These are phyloP conservation scores for Xylaria sp. DNA, from an alignment of 2,329 filamentous ascomycete species.

Conservation along the genomic window DNA sequence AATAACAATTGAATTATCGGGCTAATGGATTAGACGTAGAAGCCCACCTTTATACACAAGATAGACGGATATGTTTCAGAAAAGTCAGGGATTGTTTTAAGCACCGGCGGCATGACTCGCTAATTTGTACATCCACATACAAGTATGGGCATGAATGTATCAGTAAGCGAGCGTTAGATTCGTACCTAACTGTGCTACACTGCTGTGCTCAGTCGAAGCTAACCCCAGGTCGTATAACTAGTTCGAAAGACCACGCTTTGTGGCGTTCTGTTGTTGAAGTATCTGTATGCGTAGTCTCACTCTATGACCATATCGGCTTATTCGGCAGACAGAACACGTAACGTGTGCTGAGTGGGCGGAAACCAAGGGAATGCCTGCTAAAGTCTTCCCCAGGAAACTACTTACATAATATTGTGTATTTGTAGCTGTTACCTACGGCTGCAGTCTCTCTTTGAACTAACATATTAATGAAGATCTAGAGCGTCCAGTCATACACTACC, in stretches of 20 bases:
- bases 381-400: not conserved
- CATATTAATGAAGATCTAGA: too few relatives aligned
- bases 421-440: too few relatives aligned
- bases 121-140: too few relatives aligned
- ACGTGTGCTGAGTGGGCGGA: too few relatives aligned
- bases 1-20: too few relatives aligned
- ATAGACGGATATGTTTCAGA: not conserved
- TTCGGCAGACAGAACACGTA: slow-evolving; percentile 6
- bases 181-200: too few relatives aligned
- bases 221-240: too few relatives aligned
- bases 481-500: not conserved
- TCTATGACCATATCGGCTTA: slow-evolving; percentile 5
- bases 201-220: too few relatives aligned
- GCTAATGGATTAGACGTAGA: not conserved
- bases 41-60: not conserved
- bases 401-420: not conserved
- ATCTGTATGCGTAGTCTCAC: not conserved
- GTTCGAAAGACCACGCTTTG: too few relatives aligned
- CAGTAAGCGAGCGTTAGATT: slow-evolving; percentile 11
- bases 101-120: slow-evolving; percentile 13
- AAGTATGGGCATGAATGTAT: too few relatives aligned
- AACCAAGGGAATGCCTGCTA: not conserved
- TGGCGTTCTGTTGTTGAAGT: slow-evolving; percentile 6
- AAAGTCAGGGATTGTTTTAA: slow-evolving; percentile 1
- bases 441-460: too few relatives aligned